Percentiles rank a stretch among this genome's conserved stretches.
These are phyloP conservation scores for Musa acuminata DNA, from an alignment of 176 grass and related monocot species.

Conservation along the genomic window DNA sequence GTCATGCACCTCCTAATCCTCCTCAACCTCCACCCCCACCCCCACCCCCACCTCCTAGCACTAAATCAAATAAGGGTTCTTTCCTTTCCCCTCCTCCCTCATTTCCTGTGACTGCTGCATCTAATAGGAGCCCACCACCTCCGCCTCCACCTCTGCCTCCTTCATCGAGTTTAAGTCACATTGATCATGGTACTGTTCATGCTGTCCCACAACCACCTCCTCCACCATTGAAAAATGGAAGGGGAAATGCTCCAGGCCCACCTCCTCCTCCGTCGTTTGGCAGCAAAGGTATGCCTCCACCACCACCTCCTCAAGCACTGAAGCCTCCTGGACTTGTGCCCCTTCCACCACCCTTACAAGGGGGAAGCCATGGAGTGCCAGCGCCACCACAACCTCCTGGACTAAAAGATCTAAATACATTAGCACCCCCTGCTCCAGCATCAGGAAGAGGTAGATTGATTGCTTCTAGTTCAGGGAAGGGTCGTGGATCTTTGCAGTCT, in stretches of 20 bases:
- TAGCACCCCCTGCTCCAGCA: slow-evolving; percentile 43
- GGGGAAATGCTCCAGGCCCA: slow-evolving; percentile 37
- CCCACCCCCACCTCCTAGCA: background rate
- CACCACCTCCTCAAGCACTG: slow-evolving; percentile 33
- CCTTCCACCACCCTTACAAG: slow-evolving; percentile 28
- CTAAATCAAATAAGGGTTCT: background rate
- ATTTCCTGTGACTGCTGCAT: background rate
- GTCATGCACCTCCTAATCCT: background rate
- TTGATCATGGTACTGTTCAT: background rate
- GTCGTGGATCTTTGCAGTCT: slow-evolving; percentile 46
- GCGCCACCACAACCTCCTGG: slow-evolving; percentile 30
- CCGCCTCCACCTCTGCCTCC: slow-evolving; percentile 13
- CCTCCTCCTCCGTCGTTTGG: slow-evolving; percentile 31
- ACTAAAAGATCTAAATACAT: slow-evolving; percentile 51
- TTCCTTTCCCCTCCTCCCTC: slow-evolving; percentile 1
- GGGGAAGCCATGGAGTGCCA: slow-evolving; percentile 9
- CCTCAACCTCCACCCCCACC: background rate
- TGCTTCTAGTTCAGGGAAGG: slow-evolving; percentile 42
- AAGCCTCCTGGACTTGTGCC: slow-evolving; percentile 36
- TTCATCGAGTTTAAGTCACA: too few relatives aligned
- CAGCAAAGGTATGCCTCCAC: slow-evolving; percentile 44
- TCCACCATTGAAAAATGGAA: background rate
- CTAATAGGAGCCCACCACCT: background rate
- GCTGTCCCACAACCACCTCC: too few relatives aligned
- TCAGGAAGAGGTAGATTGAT: slow-evolving; percentile 48